Evolutionary conservation across 106 monocot genomes (phyloP), one percentile per base, ranked within the genome.

Genomic region (Dendrobium catenatum): DNA sequence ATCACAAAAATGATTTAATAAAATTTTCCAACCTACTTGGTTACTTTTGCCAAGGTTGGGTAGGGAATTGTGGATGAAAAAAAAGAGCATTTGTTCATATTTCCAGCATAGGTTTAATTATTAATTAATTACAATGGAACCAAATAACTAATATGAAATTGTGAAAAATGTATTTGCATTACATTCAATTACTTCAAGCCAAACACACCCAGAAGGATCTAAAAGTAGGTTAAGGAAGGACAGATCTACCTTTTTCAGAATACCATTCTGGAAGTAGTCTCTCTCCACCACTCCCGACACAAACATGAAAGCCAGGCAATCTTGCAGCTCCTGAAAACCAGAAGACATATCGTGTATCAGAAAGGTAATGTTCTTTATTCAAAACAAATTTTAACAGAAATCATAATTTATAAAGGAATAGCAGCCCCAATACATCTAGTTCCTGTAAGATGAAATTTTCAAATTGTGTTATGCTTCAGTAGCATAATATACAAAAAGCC

Each of bases 271-370:
- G 96, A 76, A 88, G 87, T 59, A 90, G 78, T 77, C 86, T 90
- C 87, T 96, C 96, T 78, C 94, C 96, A 0, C 96, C 96, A 76
- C 94, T 94, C 9, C 96, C 96, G 55, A 96, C 94, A 85, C 96
- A 96, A 7, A 80, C 83, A 88, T 96, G 96, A 85, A 96, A 96
- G 19, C 94, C 94, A 58, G 96, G 94, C 4, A 96, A 92, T 56
- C 96, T 92, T 72, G 92, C 88, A 79, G 88, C 75, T 49, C 84
- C 92, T 93, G 81, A 42, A 27, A 40, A 79, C 9, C 46, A 81
- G 22, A 85, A 72, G 17, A 82, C 8, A 51, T 42, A 79, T 79
- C 43, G 9, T n/a, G 20, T 22, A 61, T 61, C 61, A 70, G 37
- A 70, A 33, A 70, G 13, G 33, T 9, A 70, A 70, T 37, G 9